Evolutionary conservation across 2,329 filamentous ascomycete species (phyloP), one percentile per base, ranked within the genome.

Genomic region (Lasiodiplodia theobromae): DNA sequence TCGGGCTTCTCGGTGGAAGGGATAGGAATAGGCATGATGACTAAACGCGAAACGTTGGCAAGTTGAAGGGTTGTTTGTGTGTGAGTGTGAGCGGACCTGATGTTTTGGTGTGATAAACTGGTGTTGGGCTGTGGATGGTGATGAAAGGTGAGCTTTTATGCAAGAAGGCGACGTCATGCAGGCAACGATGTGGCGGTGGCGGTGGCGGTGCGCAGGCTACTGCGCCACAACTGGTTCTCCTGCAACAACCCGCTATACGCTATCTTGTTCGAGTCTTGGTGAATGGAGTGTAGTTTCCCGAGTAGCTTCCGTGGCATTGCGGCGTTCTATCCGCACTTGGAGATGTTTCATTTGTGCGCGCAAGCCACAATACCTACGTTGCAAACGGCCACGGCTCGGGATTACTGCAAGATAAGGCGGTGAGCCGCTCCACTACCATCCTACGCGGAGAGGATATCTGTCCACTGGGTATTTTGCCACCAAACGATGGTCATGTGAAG

Each of bases 1-100:
- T 70, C 70, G 37, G 70, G 66, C 52, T 71, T 70, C 58, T 71
- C 69, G 49, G 47, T 54, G 38, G 70, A 67, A 37, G 37, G 25
- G 18, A 63, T 37, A 23, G 66, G 68, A 51, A 72, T 52, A 70
- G 68, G 68, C 70, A 71, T 71, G 52, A 1, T 66, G 53, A 16
- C 8, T 60, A 16, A 16, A 21, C 6, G 25, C 31, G 25, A 28
- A 25, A 34, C 11, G 62, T 65, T 65, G 62, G 62, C 16, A 31
- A 8, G 28, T 1, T 31, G 25, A 14, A n/a, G 10, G 28, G 12
- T 12, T 31, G 14, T 25, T 21, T 21, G 18, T 31, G 38, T 8
- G 38, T 6, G 12, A 25, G 38, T 8, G 28, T 23, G 25, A 31
- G 38, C 57, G 57, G 57, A 47, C 40, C 21, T 62, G 57, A n/a